Base-by-base conservation (phyloP, 1,284 basidiomycete species). In the Cutaneotrichosporon daszewskae region DNA sequence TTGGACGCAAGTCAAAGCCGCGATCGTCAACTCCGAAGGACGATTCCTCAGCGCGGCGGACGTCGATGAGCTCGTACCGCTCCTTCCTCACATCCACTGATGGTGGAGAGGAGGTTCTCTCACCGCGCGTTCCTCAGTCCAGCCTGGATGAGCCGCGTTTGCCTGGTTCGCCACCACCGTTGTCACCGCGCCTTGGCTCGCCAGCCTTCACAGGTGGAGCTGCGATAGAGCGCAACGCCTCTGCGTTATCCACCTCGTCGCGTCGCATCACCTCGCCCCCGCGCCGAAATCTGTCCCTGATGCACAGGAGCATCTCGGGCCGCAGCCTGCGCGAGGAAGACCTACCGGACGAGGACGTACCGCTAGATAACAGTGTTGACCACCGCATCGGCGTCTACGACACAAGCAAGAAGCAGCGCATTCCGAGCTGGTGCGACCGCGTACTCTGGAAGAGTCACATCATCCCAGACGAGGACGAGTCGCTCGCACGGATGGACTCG, bases 371-470 rank as follows among this genome's bases (percentile, higher is more conserved):
- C 33, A 56, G 44, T 33, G 46, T 57, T 33, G 71, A 72, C 54
- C 54, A 53, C 26, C 46, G 70, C 9, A 59, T 64, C 31, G 73
- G 74, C 14, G 68, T 71, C 5, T 76, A 75, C 55, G 75, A 76
- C 44, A 71, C 71, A 14, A 72, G 68, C 19, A 69, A 75, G 41
- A 76, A 76, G 55, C 73, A 75, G 55, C 58, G 75, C 17, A 72
- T 76, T 1, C 75, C 75, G 0, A 72, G 68, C 33, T 76, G 75
- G 75, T 73, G 71, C 49, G 71, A 73, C 46, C 55, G 71, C 14
- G 67, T 73, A 4, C 53, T 73, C 5, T 73, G 66, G 68, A 72
- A 70, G 46, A 54, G 66, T 0, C 62, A 64, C 35, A 51, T 69
- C 23, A 49, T 57, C 12, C 61, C 66, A 9, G 65, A 65, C 45